Evolutionary conservation across 768 basidiomycete species (phyloP).

Genomic region (Lactifluus hygrophoroides): DNA sequence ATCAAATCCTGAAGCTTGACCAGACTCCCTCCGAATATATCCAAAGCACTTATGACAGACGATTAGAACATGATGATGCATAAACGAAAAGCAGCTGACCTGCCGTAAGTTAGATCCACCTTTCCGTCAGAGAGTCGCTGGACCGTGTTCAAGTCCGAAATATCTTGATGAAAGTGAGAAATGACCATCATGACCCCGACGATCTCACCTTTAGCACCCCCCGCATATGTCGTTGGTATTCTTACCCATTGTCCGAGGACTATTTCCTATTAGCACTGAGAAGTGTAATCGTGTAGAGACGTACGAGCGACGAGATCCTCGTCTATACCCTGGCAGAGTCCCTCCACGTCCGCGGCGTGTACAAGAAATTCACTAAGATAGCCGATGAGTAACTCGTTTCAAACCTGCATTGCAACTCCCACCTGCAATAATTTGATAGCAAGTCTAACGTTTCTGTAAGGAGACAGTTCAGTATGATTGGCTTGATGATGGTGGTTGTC

Average conservation of each 20-base stretch:
- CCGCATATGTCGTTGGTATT: slow-evolving; percentile 94
- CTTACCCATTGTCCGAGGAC: slow-evolving; percentile 86
- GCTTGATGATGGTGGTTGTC: not conserved
- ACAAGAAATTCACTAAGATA: slow-evolving; percentile 75
- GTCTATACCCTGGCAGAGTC: slow-evolving; percentile 93
- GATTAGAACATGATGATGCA: not conserved
- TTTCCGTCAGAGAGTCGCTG: slow-evolving; percentile 70
- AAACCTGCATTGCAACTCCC: slow-evolving; percentile 5
- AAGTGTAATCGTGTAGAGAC: not conserved
- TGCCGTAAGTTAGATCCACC: slow-evolving; percentile 84
- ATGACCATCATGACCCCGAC: not conserved
- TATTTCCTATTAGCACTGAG: slow-evolving; percentile 28
- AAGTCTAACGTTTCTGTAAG: slow-evolving; percentile 69
- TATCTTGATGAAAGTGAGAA: slow-evolving; percentile 37
- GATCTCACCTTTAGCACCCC: slow-evolving; percentile 75
- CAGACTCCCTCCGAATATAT: slow-evolving; percentile 61
- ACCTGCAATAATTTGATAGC: slow-evolving; percentile 80
- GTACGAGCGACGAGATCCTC: slow-evolving; percentile 72
- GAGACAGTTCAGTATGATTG: not conserved
- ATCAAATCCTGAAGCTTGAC: slow-evolving; percentile 54
- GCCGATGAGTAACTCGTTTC: slow-evolving; percentile 1
- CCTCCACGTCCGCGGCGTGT: slow-evolving; percentile 99
- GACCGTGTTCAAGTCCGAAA: slow-evolving; percentile 76
- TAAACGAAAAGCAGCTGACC: slow-evolving; percentile 33
- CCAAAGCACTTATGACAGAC: slow-evolving; percentile 38